Percentiles rank a stretch among this genome's conserved stretches.
phyloP scores from a whole-genome alignment of 805 yeast species.

The Sugiyamaella lignohabitans region DNA sequence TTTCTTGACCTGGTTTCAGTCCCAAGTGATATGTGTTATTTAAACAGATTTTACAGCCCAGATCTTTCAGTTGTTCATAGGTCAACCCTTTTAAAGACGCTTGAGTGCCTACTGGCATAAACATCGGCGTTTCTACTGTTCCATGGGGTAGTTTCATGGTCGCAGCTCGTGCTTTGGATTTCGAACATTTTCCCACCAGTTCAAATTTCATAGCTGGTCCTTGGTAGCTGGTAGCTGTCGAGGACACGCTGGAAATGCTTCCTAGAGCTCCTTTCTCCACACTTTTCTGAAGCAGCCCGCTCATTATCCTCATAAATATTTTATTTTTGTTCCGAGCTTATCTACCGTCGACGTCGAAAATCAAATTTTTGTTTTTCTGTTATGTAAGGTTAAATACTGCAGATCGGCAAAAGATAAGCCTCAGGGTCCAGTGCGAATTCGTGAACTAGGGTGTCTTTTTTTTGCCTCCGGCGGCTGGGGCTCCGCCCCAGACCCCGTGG shows the following conservation, averaged over 20 bases:
- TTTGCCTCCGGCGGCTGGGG: too few relatives aligned
- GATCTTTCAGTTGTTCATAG: slow-evolving; percentile 35
- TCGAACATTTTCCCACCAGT: slow-evolving; percentile 37
- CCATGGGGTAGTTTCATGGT: slow-evolving; percentile 39
- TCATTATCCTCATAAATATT: background rate
- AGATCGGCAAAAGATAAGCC: too few relatives aligned
- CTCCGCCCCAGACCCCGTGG: too few relatives aligned
- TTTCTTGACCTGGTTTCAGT: slow-evolving; percentile 38
- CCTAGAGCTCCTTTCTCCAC: background rate
- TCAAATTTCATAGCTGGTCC: slow-evolving; percentile 34
- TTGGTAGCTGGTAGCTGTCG: slow-evolving; percentile 9
- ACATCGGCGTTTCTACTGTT: slow-evolving; percentile 38
- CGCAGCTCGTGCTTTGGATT: slow-evolving; percentile 39
- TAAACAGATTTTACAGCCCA: slow-evolving; percentile 38
- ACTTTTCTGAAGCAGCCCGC: background rate
- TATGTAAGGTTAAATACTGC: too few relatives aligned
- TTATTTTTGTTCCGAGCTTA: too few relatives aligned
- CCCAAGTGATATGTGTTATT: slow-evolving; percentile 42
- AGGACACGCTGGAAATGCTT: background rate
- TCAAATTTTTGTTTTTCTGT: too few relatives aligned
- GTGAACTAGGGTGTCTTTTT: too few relatives aligned
- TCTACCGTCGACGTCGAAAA: too few relatives aligned
- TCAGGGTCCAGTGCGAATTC: too few relatives aligned
- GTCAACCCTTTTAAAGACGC: slow-evolving; percentile 42
- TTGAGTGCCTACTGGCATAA: slow-evolving; percentile 45